Evolutionary conservation across 768 basidiomycete genomes (phyloP).

Genomic region (Hortiboletus flavorubellus): DNA sequence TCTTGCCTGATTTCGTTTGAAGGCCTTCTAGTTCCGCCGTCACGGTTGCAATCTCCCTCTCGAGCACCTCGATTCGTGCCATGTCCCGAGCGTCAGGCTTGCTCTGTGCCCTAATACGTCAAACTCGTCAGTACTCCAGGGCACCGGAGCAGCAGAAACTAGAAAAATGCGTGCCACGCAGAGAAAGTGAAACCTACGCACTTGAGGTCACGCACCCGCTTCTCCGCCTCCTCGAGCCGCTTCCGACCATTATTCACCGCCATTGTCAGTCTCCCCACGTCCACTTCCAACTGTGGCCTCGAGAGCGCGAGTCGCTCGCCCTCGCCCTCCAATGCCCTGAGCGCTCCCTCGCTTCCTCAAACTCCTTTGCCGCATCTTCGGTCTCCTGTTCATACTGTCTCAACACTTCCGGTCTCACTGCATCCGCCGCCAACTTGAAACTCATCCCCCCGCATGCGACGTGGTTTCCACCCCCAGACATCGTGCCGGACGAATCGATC

Average conservation of each 20-base stretch:
- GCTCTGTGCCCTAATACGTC: conserved; percentile 57
- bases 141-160: neutral
- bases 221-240: conserved; percentile 63
- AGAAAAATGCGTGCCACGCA: neutral
- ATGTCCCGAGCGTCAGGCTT: conserved; percentile 82
- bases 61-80: conserved; percentile 71
- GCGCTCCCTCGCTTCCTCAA: conserved; percentile 53
- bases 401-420: conserved; percentile 75
- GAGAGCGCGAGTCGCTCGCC: conserved; percentile 55
- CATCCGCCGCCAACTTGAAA: conserved; percentile 78
- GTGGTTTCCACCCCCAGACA: conserved; percentile 92
- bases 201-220: conserved; percentile 78
- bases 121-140: neutral
- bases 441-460: conserved; percentile 87
- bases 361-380: conserved; percentile 52
- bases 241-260: conserved; percentile 71
- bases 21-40: conserved; percentile 65
- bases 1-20: conserved; percentile 56
- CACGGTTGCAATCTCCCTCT: conserved; percentile 58
- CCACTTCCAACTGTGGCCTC: conserved; percentile 75
- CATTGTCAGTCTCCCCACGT: conserved; percentile 77
- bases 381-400: conserved; percentile 73
- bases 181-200: conserved; percentile 37
- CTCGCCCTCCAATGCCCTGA: conserved; percentile 58
- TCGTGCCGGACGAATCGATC: conserved; percentile 93